These are phyloP conservation scores for Ulmus americana DNA, from an alignment of 331 rosid genomes.

Conservation along the genomic window DNA sequence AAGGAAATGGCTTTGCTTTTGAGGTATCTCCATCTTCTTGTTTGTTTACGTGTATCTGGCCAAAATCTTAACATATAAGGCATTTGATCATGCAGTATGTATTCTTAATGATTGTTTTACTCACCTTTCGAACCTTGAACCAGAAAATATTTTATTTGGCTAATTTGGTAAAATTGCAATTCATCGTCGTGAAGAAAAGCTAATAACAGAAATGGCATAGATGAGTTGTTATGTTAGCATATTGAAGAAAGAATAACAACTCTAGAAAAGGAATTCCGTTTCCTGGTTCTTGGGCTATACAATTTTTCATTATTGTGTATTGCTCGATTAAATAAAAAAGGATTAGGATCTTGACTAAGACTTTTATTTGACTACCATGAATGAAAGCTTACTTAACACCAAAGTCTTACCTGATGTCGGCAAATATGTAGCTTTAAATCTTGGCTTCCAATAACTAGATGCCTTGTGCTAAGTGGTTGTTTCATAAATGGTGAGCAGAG, in stretches of 20 bases:
- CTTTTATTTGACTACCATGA: no score
- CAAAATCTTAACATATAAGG: not conserved
- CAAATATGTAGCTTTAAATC: no score
- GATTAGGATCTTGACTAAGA: no score
- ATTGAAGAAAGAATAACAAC: not conserved
- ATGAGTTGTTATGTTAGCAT: not conserved
- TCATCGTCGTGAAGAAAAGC: not conserved
- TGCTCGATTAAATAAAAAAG: no score
- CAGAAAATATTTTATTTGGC: not conserved
- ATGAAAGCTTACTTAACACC: no score
- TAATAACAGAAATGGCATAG: not conserved
- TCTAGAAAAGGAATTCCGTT: no score
- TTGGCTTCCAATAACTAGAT: no score
- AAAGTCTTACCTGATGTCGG: no score
- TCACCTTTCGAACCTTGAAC: not conserved
- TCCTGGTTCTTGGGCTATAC: no score
- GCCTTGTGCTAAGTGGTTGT: not conserved
- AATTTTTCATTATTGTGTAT: no score
- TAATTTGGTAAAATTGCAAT: not conserved
- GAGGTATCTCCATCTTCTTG: no score
- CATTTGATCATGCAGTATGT: not conserved
- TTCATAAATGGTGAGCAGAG: not conserved
- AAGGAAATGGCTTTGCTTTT: conserved; percentile 92
- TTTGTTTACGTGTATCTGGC: no score
- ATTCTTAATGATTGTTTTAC: not conserved